Evolutionary conservation across 805 yeast genomes (phyloP), one percentile per base, ranked within the genome.

Genomic region (Metschnikowia henanensis): DNA sequence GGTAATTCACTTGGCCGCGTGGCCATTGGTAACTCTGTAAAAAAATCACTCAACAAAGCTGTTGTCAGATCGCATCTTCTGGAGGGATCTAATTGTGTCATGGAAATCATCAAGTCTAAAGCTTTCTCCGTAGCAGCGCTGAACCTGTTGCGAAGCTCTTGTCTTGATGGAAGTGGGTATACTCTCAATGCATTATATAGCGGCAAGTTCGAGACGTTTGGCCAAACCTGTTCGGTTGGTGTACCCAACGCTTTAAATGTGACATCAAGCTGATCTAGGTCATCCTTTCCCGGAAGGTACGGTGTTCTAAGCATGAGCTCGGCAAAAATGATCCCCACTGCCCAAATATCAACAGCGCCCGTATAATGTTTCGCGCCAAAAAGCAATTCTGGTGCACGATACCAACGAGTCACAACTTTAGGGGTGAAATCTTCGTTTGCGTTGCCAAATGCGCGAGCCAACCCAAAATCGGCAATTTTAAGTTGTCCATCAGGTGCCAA

Each of bases 331-430:
- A 97, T 91, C 13, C 99, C 99, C 49, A 92, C 87, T 9, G 97
- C 88, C 99, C 99, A 94, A 86, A 94, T 90, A 64, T 94, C 99
- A 40, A 94, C 97, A 16, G 98, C 97, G 0, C 98, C 94, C 28
- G 97, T 88, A 65, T 94, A 94, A 59, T 94, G 97, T 55, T 95
- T 87, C 3, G 97, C 97, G 12, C 99, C 99, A 52, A 94, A 77
- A 48, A 94, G 72, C 44, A 94, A 88, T 67, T 94, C 99, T 3
- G 99, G 99, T 0, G 97, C 89, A 53, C 99, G 76, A 65, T 94
- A 94, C 99, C 99, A 94, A 55, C 94, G 72, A 0, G 99, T 94
- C 37, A 94, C 99, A 36, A 94, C 98, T 65, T 94, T 99, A 67
- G 94, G 97, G 10, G 99, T 92, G 61, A 92, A 94, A 1, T 97